These are phyloP conservation scores for Physcia stellaris DNA, from an alignment of 495 filamentous ascomycete genomes.

Conservation along the genomic window DNA sequence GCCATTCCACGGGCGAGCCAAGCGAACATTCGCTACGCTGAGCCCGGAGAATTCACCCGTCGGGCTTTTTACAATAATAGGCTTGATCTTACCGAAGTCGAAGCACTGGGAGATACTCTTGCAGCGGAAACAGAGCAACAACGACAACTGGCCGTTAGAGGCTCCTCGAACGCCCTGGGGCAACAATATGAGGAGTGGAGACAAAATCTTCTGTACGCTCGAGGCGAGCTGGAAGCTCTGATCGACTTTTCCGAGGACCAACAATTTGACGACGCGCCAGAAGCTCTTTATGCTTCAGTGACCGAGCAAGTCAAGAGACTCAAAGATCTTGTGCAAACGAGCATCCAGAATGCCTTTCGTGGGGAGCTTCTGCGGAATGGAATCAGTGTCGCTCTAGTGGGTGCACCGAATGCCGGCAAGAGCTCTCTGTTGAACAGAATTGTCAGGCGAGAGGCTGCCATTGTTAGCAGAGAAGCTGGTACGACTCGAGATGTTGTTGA, in stretches of 20 bases:
- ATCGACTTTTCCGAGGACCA: constrained; percentile 98
- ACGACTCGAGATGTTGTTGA: constrained; percentile 93
- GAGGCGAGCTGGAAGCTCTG: constrained; percentile 84
- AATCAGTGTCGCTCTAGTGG: constrained; percentile 72
- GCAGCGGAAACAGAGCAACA: constrained; percentile 89
- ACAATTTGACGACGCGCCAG: constrained; percentile 82
- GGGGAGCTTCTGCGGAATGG: constrained; percentile 79
- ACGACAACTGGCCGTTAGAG: constrained; percentile 69
- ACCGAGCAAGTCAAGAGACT: constrained; percentile 46
- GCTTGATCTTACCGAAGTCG: constrained; percentile 83
- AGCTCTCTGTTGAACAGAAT: constrained; percentile 84
- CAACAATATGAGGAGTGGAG: constrained; percentile 79
- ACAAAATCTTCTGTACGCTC: constrained; percentile 57
- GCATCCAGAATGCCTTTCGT: constrained; percentile 62
- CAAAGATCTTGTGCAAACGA: constrained; percentile 43
- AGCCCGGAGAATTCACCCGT: constrained; percentile 89
- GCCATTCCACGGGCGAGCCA: constrained; percentile 44
- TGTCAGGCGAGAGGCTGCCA: constrained; percentile 87
- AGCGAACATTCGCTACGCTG: constrained; percentile 65
- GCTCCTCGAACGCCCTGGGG: constrained; percentile 54
- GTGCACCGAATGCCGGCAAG: constrained; percentile 90
- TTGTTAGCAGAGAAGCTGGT: constrained; percentile 82
- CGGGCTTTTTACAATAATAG: constrained; percentile 82
- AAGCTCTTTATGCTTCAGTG: constrained; percentile 54
- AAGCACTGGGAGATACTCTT: constrained; percentile 76